Base-by-base conservation (phyloP, 441 rosid species). In the Sinapis alba region DNA sequence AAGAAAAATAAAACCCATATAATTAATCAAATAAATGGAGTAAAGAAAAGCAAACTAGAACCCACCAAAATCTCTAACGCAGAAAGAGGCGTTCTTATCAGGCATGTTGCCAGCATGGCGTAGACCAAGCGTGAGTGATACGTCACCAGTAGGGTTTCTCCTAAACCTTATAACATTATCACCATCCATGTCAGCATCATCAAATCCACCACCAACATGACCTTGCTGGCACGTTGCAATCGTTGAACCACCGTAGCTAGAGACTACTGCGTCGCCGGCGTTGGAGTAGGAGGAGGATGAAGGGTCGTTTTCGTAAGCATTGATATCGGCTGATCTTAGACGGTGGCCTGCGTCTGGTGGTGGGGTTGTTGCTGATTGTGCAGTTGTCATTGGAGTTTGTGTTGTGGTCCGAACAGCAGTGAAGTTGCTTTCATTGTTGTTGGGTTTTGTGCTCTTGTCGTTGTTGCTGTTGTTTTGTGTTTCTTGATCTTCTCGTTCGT, bases 71-170 rank as follows among this genome's bases (percentile, higher is more conserved):
- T 88, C 95, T 65, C 88, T 86, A 76, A 86, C 78, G 10, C 93
- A 83, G 88, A 93, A 90, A 71, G 88, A 51, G 66, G 90, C 73
- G 16, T 59, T 79, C 63, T 86, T 88, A 64, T 90, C 93, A 7
- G 95, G 86, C 80, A 83, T 77, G 79, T 87, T 93, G 32, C 93
- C 94, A 65, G 92, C 86, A 58, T 93, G 97, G 68, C 89, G 96
- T 47, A 93, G 83, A 84, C 98, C 98, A 74, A 93, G 83, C 24
- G 98, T 93, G 83, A 93, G 96, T 7, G 98, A 93, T 60, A 93
- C 98, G 64, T 93, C 94, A 11, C 93, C 90, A 18, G 85, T 73
- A 54, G 56, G 65, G 15, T 90, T 77, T 75, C 90, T 81, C 88
- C 97, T 92, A 38, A 86, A 84, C 78, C 92, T 81, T 65, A 89